Conservation (phyloP, 2,329 filamentous ascomycete genomes). For the Trichophyton mentagrophytes region DNA sequence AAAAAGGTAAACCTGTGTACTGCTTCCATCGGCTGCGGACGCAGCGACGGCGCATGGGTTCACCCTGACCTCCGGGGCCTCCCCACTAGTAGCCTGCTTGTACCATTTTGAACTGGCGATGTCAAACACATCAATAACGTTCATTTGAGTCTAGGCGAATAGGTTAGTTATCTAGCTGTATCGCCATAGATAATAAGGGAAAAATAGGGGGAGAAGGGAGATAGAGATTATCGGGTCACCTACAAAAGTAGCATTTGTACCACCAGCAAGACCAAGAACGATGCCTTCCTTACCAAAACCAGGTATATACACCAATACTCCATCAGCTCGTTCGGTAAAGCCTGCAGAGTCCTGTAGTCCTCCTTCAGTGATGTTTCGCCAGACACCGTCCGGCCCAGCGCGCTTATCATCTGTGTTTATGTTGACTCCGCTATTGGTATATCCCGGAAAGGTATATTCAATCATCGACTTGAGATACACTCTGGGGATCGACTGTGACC, state of each 20-base stretch:
- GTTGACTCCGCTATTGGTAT: slow-evolving; percentile 49
- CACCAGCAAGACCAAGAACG: slow-evolving; percentile 64
- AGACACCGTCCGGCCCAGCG: slow-evolving; percentile 51
- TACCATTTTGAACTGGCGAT: slow-evolving; percentile 59
- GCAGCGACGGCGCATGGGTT: slow-evolving; percentile 62
- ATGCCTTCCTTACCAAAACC: slow-evolving; percentile 64
- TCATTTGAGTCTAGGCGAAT: slow-evolving; percentile 46
- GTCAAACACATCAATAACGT: slow-evolving; percentile 67
- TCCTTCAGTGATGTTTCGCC: slow-evolving; percentile 61
- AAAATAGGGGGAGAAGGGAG: neutral
- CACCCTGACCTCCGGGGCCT: slow-evolving; percentile 46
- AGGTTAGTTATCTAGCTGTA: neutral
- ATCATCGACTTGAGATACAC: slow-evolving; percentile 62
- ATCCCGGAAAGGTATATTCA: slow-evolving; percentile 64
- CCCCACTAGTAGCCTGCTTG: slow-evolving; percentile 53
- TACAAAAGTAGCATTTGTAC: slow-evolving; percentile 54
- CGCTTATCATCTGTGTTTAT: slow-evolving; percentile 41
- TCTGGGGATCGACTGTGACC: slow-evolving; percentile 51
- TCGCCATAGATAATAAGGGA: neutral
- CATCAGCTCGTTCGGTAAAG: slow-evolving; percentile 63
- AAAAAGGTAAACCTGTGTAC: slow-evolving; percentile 67
- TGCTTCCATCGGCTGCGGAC: slow-evolving; percentile 58
- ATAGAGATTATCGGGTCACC: slow-evolving; percentile 17
- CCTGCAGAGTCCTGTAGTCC: slow-evolving; percentile 53
- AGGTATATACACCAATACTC: slow-evolving; percentile 60